Percentiles rank a stretch among this genome's conserved stretches.
Conservation (phyloP, 345 rosid species). For the Garcia nutans region DNA sequence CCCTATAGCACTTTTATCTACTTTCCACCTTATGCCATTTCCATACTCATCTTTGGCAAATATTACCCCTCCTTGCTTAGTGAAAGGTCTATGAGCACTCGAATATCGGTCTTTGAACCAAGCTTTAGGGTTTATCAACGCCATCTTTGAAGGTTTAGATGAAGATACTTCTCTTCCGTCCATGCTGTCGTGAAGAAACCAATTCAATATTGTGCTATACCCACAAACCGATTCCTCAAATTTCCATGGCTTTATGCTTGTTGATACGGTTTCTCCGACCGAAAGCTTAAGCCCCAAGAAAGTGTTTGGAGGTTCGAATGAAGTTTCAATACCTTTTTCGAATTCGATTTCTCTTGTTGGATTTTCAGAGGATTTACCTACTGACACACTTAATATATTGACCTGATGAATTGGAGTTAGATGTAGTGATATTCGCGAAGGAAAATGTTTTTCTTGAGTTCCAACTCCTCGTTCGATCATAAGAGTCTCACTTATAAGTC, state of each 20-base stretch:
- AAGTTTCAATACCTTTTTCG: constrained; percentile 52
- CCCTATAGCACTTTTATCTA: constrained; percentile 56
- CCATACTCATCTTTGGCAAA: constrained; percentile 87
- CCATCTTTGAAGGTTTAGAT: constrained; percentile 59
- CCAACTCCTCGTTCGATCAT: constrained; percentile 69
- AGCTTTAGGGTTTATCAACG: constrained; percentile 63
- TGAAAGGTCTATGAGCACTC: constrained; percentile 70
- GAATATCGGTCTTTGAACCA: constrained; percentile 83
- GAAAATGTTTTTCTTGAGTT: constrained; percentile 71
- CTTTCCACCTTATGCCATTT: constrained; percentile 64
- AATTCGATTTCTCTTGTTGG: constrained; percentile 47
- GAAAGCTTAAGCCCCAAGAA: constrained; percentile 62
- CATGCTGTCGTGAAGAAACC: constrained; percentile 81
- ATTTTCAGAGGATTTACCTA: constrained; percentile 70
- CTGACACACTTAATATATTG: constrained; percentile 70
- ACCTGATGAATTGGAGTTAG: constrained; percentile 67
- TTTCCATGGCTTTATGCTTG: constrained; percentile 80
- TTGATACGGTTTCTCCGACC: constrained; percentile 52
- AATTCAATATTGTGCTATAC: constrained; percentile 55
- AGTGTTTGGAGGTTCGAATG: constrained; percentile 66
- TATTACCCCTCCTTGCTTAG: constrained; percentile 75
- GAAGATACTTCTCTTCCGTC: constrained; percentile 85
- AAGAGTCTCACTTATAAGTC: constrained; percentile 54
- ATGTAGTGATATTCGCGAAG: constrained; percentile 65
- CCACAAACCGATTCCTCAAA: constrained; percentile 74